Evolutionary conservation across 176 grass and related monocot species (phyloP).

Genomic region (Saccharum spontaneum): DNA sequence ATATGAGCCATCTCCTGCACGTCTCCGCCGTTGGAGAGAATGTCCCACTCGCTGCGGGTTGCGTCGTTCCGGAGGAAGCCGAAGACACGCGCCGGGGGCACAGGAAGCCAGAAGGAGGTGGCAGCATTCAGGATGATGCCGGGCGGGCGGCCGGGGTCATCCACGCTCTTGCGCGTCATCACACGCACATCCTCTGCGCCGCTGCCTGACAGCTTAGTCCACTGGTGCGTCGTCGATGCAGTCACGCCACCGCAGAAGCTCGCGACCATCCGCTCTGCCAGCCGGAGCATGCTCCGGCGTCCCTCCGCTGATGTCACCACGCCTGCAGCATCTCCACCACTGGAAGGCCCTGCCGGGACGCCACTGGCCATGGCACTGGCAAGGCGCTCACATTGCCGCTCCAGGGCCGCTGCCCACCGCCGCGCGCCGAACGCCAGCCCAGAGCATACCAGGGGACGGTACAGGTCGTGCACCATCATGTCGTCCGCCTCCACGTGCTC

Average conservation of each 20-base stretch:
- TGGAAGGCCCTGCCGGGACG: not conserved
- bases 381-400: constrained; percentile 77
- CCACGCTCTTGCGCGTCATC: constrained; percentile 76
- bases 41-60: constrained; percentile 86
- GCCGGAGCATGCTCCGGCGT: constrained; percentile 70
- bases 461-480: constrained; percentile 60
- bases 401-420: constrained; percentile 68
- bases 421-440: constrained; percentile 74
- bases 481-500: constrained; percentile 85
- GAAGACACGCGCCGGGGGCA: constrained; percentile 54
- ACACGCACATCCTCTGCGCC: constrained; percentile 71
- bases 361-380: constrained; percentile 55
- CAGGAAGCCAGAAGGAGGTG: constrained; percentile 87
- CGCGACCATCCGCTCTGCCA: constrained; percentile 74
- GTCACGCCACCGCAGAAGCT: constrained; percentile 87
- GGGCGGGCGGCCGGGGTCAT: constrained; percentile 69
- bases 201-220: constrained; percentile 74
- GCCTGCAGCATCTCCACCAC: constrained; percentile 18
- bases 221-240: constrained; percentile 73
- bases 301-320: constrained; percentile 68
- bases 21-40: constrained; percentile 69
- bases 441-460: constrained; percentile 72
- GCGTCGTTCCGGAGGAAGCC: constrained; percentile 68
- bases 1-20: constrained; percentile 91
- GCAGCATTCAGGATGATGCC: constrained; percentile 84